phyloP scores from a whole-genome alignment of 225 moss, liverwort and hornwort genomes.

The Takakia lepidozioides region DNA sequence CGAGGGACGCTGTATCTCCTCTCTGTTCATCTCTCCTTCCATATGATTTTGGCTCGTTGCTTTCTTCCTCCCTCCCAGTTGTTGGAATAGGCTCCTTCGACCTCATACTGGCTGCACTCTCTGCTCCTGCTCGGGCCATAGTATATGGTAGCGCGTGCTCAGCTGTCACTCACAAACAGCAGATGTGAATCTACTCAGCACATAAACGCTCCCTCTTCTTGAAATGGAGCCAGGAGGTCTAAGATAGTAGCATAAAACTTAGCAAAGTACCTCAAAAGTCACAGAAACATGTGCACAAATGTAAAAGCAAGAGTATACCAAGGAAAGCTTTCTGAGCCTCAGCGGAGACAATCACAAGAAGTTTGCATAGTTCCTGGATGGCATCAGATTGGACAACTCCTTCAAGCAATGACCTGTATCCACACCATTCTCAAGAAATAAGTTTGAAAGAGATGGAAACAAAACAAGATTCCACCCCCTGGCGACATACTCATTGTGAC shows the following conservation, averaged over 20 bases:
- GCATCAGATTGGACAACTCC: slow-evolving; percentile 46
- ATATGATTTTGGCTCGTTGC: not conserved
- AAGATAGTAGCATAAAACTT: too few relatives aligned
- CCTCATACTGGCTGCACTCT: slow-evolving; percentile 21
- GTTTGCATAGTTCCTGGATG: slow-evolving; percentile 49
- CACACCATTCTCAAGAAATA: too few relatives aligned
- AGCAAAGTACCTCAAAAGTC: too few relatives aligned
- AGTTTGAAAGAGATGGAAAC: too few relatives aligned
- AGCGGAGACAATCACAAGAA: slow-evolving; percentile 47
- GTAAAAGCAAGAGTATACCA: slow-evolving; percentile 32
- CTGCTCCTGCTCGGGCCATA: slow-evolving; percentile 15
- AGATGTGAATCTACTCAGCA: too few relatives aligned
- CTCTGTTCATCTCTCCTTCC: slow-evolving; percentile 23
- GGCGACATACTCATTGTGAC: too few relatives aligned
- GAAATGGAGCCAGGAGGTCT: too few relatives aligned
- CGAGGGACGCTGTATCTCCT: slow-evolving; percentile 16
- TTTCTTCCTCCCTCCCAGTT: slow-evolving; percentile 10
- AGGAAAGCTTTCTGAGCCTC: slow-evolving; percentile 46
- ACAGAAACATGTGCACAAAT: not conserved
- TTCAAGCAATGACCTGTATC: slow-evolving; percentile 34
- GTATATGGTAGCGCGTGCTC: slow-evolving; percentile 24
- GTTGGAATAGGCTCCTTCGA: slow-evolving; percentile 16
- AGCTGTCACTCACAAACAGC: too few relatives aligned
- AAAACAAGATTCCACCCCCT: too few relatives aligned
- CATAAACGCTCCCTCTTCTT: too few relatives aligned